Evolutionary conservation across 768 basidiomycete species (phyloP).

Genomic region (Sistotremastrum suecicum): DNA sequence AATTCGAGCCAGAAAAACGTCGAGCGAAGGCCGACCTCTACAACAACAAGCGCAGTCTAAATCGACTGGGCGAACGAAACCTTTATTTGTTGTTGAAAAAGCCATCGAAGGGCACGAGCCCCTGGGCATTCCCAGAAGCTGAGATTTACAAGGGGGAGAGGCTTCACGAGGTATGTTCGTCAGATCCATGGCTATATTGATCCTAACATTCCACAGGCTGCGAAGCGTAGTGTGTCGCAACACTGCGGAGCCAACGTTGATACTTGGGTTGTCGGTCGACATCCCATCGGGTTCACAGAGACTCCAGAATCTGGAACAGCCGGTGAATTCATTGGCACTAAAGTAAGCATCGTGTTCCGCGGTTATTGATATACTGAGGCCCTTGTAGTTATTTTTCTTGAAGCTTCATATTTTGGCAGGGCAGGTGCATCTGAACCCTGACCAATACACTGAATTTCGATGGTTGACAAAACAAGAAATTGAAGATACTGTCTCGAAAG

Average conservation of each 20-base stretch:
- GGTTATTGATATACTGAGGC: background rate
- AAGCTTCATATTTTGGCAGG: slow-evolving; percentile 90
- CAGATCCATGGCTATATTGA: background rate
- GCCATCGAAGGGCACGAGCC: slow-evolving; percentile 27
- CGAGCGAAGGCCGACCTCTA: slow-evolving; percentile 41
- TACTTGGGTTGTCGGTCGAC: slow-evolving; percentile 84
- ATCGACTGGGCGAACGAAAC: slow-evolving; percentile 74
- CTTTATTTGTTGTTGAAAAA: slow-evolving; percentile 72
- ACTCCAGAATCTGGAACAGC: slow-evolving; percentile 18
- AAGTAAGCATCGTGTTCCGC: background rate
- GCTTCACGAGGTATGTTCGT: slow-evolving; percentile 53
- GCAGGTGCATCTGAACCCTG: slow-evolving; percentile 48
- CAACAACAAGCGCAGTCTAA: slow-evolving; percentile 57
- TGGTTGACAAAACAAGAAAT: slow-evolving; percentile 95
- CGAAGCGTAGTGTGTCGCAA: slow-evolving; percentile 50
- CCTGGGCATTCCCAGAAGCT: slow-evolving; percentile 78
- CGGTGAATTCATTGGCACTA: slow-evolving; percentile 6
- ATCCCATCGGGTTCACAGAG: slow-evolving; percentile 72
- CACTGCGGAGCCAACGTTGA: slow-evolving; percentile 80
- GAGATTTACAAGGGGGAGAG: slow-evolving; percentile 46
- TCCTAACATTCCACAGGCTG: slow-evolving; percentile 35
- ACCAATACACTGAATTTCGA: slow-evolving; percentile 58
- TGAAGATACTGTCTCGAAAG: slow-evolving; percentile 42
- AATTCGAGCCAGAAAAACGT: slow-evolving; percentile 29
- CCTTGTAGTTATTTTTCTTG: slow-evolving; percentile 74